Percentiles rank a stretch among this genome's conserved stretches.
These are phyloP conservation scores for Botrytis cinerea DNA, from an alignment of 2,329 filamentous ascomycete genomes.

Conservation along the genomic window DNA sequence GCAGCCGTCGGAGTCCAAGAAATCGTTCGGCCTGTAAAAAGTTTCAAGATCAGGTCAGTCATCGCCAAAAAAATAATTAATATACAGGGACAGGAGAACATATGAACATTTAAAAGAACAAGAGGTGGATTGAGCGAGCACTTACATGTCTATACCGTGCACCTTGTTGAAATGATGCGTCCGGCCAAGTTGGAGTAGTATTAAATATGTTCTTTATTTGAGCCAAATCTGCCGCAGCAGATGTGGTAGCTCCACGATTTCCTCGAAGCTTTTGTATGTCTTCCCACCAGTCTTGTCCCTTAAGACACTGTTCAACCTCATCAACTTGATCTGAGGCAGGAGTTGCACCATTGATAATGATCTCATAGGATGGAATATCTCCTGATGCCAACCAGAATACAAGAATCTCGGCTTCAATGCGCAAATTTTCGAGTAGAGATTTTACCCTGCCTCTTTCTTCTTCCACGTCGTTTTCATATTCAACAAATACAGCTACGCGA, in stretches of 20 bases:
- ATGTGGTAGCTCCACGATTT: conserved; percentile 39
- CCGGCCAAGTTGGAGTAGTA: conserved; percentile 52
- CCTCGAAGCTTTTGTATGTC: conserved; percentile 63
- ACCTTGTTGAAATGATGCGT: conserved; percentile 53
- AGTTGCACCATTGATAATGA: conserved; percentile 71
- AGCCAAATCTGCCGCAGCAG: conserved; percentile 45
- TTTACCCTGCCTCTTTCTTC: conserved; percentile 74
- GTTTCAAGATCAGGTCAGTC: not conserved
- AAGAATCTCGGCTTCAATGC: conserved; percentile 76
- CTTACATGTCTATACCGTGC: conserved; percentile 45
- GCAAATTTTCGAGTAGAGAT: conserved; percentile 74
- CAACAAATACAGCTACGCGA: conserved; percentile 83
- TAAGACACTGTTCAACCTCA: conserved; percentile 65
- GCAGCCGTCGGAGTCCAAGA: conserved; percentile 61
- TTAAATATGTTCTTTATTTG: conserved; percentile 48
- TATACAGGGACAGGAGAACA: not conserved
- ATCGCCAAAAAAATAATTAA: not conserved
- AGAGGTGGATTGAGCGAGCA: too few species aligned
- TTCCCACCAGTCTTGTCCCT: conserved; percentile 80
- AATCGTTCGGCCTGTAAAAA: conserved; percentile 44
- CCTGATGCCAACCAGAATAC: conserved; percentile 83
- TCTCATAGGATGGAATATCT: conserved; percentile 69
- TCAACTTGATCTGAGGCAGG: conserved; percentile 57
- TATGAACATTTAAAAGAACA: too few species aligned
- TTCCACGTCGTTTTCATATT: conserved; percentile 81